phyloP scores from a whole-genome alignment of 805 yeast species.

The Saccharomycopsis selenospora region DNA sequence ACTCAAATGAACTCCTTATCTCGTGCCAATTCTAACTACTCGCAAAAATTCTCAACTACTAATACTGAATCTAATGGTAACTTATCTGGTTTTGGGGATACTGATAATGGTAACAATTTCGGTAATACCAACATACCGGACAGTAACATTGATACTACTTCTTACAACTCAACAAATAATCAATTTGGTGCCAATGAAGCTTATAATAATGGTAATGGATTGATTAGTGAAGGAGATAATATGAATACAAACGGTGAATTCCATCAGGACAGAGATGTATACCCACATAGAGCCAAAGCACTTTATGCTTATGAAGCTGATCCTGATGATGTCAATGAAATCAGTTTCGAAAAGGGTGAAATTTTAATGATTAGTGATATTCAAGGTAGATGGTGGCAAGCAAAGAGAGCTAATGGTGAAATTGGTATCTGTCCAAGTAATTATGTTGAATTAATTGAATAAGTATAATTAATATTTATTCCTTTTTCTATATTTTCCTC shows the following conservation, averaged over 20 bases:
- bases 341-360: slow-evolving; percentile 86
- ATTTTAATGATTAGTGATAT: slow-evolving; percentile 86
- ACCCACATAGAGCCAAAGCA: slow-evolving; percentile 82
- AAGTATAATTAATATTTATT: slow-evolving; percentile 10
- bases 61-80: slow-evolving; percentile 9
- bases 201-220: slow-evolving; percentile 3
- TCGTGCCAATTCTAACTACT: slow-evolving; percentile 16
- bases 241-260: slow-evolving; percentile 20
- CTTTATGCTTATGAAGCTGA: slow-evolving; percentile 82
- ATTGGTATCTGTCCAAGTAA: slow-evolving; percentile 96
- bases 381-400: slow-evolving; percentile 99
- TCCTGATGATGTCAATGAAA: slow-evolving; percentile 88
- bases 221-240: slow-evolving; percentile 21
- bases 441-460: slow-evolving; percentile 69
- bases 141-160: slow-evolving; percentile 25
- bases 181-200: slow-evolving; percentile 8
- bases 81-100: slow-evolving; percentile 2
- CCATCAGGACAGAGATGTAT: slow-evolving; percentile 28
- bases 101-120: background rate
- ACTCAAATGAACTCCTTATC: slow-evolving; percentile 19
- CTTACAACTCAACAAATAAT: slow-evolving; percentile 20
- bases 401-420: slow-evolving; percentile 80
- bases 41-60: slow-evolving; percentile 18
- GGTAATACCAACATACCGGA: slow-evolving; percentile 23
- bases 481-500: background rate